phyloP scores from a whole-genome alignment of 257 asterid species.

The Catharanthus roseus region DNA sequence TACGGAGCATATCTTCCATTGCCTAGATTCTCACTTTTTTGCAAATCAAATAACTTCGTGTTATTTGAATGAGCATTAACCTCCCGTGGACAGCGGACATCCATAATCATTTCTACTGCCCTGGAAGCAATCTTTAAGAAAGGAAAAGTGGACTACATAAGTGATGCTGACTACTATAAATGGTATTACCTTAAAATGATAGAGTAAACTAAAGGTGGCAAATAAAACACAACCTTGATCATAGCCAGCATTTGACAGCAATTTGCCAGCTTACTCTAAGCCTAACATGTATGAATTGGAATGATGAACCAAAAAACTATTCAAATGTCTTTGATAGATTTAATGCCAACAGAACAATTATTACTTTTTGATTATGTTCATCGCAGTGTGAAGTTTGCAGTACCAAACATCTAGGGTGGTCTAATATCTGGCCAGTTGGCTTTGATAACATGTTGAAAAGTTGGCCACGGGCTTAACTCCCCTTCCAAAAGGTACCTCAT shows the following conservation, averaged over 20 bases:
- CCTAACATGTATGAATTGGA: not conserved
- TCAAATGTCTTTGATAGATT: not conserved
- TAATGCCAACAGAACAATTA: not conserved
- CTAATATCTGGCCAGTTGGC: no score
- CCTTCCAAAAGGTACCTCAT: no score
- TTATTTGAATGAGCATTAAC: conserved; percentile 31
- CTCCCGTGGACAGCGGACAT: conserved; percentile 45
- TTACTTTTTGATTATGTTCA: not conserved
- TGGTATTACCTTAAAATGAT: not conserved
- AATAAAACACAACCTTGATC: not conserved
- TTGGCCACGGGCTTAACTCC: no score
- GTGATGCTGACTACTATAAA: not conserved
- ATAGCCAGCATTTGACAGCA: not conserved
- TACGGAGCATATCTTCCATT: conserved; percentile 76
- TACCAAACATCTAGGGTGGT: no score
- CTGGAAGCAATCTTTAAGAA: conserved; percentile 61
- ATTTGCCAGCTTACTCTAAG: not conserved
- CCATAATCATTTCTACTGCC: conserved; percentile 57
- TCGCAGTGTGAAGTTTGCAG: no score
- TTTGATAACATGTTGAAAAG: no score
- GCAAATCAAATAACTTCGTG: conserved; percentile 37
- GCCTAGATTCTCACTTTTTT: conserved; percentile 41
- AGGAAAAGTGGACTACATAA: conserved; percentile 12
- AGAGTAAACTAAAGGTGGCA: conserved; percentile 5
- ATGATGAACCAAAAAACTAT: not conserved